These are phyloP conservation scores for Podila epigama DNA, from an alignment of 192 early-diverging fungal species.

Conservation along the genomic window DNA sequence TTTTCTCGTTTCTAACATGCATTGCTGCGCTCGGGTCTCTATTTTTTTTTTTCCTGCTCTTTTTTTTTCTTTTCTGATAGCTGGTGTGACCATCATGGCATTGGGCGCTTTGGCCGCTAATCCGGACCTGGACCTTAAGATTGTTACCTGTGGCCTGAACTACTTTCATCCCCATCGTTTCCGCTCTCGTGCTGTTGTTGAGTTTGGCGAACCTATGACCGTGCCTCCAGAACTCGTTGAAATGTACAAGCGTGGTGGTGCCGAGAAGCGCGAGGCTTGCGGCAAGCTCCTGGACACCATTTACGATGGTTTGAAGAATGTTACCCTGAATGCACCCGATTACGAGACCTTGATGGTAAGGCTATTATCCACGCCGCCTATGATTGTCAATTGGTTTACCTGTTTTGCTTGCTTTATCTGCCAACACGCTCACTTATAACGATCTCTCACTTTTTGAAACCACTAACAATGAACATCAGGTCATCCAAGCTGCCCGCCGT, in stretches of 20 bases:
- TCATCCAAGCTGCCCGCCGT: conserved; percentile 93
- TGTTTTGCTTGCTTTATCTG: neutral
- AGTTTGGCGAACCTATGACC: conserved; percentile 93
- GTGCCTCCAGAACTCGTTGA: conserved; percentile 82
- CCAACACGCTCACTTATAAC: neutral
- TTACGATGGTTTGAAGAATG: conserved; percentile 79
- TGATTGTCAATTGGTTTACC: neutral
- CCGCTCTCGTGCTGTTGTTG: conserved; percentile 96
- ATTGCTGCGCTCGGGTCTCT: neutral
- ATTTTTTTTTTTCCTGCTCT: neutral
- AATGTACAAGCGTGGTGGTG: conserved; percentile 83
- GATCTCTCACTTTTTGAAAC: neutral
- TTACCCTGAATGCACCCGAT: conserved; percentile 93
- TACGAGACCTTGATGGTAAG: conserved; percentile 90
- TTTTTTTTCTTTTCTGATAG: too few species aligned
- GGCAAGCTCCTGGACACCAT: conserved; percentile 80
- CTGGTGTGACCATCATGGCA: conserved; percentile 84
- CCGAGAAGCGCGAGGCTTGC: conserved; percentile 84
- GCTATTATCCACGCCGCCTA: neutral
- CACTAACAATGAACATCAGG: conserved; percentile 44
- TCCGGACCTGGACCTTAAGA: conserved; percentile 86
- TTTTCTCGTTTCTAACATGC: neutral
- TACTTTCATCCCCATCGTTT: conserved; percentile 97
- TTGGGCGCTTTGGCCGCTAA: conserved; percentile 89
- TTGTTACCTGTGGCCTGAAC: conserved; percentile 92